Conservation (phyloP, 495 filamentous ascomycete species). For the Aspergillus indologenus region DNA sequence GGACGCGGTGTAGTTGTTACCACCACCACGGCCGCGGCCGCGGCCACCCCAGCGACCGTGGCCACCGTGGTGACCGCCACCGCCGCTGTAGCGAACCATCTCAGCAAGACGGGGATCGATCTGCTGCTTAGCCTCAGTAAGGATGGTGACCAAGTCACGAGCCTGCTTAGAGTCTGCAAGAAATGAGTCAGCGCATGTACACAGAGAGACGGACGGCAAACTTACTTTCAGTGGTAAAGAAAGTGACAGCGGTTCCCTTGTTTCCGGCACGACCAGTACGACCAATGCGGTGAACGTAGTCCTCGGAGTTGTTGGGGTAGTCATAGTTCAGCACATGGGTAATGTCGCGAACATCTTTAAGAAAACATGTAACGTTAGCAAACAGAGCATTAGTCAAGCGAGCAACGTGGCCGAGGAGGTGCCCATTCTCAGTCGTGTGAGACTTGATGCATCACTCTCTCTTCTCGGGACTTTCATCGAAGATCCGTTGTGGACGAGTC, state of each 20-base stretch:
- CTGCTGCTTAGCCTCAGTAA: slow-evolving; percentile 96
- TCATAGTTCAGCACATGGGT: slow-evolving; percentile 99
- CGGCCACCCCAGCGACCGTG: slow-evolving; percentile 61
- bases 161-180: slow-evolving; percentile 86
- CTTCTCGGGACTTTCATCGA: slow-evolving; percentile 55
- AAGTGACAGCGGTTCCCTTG: slow-evolving; percentile 82
- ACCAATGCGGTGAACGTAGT: slow-evolving; percentile 97
- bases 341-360: slow-evolving; percentile 99
- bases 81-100: slow-evolving; percentile 90
- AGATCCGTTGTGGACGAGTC: slow-evolving; percentile 50
- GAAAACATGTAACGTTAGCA: slow-evolving; percentile 69
- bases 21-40: slow-evolving; percentile 59
- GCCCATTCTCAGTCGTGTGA: slow-evolving; percentile 58
- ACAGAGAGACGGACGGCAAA: slow-evolving; percentile 21
- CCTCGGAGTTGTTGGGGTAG: slow-evolving; percentile 99
- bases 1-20: slow-evolving; percentile 57
- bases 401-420: slow-evolving; percentile 49
- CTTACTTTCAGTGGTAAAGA: slow-evolving; percentile 98
- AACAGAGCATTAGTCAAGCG: slow-evolving; percentile 44
- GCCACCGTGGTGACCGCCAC: slow-evolving; percentile 71
- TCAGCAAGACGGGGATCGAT: slow-evolving; percentile 93
- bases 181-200: slow-evolving; percentile 20
- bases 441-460: slow-evolving; percentile 69
- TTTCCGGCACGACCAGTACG: slow-evolving; percentile 91
- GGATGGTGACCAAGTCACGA: slow-evolving; percentile 88